phyloP scores from a whole-genome alignment of 1,284 basidiomycete genomes.

The Ceratobasidium sp. region DNA sequence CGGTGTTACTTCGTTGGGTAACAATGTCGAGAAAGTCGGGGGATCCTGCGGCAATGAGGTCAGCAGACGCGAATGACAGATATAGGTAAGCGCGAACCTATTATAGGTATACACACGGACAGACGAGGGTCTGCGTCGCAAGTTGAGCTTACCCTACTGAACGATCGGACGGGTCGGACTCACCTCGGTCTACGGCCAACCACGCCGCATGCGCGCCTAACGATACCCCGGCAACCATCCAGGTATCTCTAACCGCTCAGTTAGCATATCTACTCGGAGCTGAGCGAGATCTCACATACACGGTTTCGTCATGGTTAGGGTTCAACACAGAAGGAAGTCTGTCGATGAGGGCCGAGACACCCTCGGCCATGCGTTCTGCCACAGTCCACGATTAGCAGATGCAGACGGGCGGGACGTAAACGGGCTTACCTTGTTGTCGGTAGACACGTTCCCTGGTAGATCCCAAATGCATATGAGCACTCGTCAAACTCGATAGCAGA shows the following conservation, averaged over 20 bases:
- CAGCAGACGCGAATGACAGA: neutral
- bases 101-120: slow-evolving; percentile 27
- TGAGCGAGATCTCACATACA: neutral
- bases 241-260: slow-evolving; percentile 4
- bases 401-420: neutral
- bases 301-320: slow-evolving; percentile 28
- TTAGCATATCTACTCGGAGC: neutral
- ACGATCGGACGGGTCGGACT: neutral
- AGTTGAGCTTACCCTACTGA: neutral
- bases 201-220: slow-evolving; percentile 39
- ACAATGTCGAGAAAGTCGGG: slow-evolving; percentile 41
- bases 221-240: slow-evolving; percentile 40
- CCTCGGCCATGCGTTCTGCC: slow-evolving; percentile 29
- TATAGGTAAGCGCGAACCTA: neutral
- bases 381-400: neutral
- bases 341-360: slow-evolving; percentile 37
- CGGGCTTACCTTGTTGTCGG: slow-evolving; percentile 18
- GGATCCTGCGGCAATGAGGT: slow-evolving; percentile 18
- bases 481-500: neutral
- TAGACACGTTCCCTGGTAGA: slow-evolving; percentile 21
- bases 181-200: slow-evolving; percentile 40
- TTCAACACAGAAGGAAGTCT: slow-evolving; percentile 21
- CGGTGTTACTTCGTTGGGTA: neutral
- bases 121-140: slow-evolving; percentile 18
- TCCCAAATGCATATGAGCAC: neutral